Evolutionary conservation across 805 yeast species (phyloP), one percentile per base, ranked within the genome.

Genomic region (Yarrowia deformans): DNA sequence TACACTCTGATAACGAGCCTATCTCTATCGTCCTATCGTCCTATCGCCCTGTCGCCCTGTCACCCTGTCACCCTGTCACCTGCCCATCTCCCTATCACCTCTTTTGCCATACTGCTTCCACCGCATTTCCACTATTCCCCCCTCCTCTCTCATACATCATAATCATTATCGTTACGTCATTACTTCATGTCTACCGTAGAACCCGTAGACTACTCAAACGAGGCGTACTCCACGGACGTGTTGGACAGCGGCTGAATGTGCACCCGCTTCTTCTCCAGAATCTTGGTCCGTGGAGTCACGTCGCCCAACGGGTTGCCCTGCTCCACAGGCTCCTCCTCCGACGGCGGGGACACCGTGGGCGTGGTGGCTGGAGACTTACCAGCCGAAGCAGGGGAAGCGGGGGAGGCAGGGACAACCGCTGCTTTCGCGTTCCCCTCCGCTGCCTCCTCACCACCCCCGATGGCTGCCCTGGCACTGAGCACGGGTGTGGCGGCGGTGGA

Each of bases 141-240:
- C 18, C n/a, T 7, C 35, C 18, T 34, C 35, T 12, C 18, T 48
- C 54, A 29, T 29, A 18, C 42, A 39, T 56, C 48, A 42, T 56
- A 39, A 39, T 56, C 64, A 42, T 40, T 43, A 56, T 60, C 66
- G 37, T 60, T 60, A 60, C 50, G 13, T 60, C 66, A 45, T 60
- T 54, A 54, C 45, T 14, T 37, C 34, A 37, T 23, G 45, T 54
- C 45, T 37, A 16, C 34, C 19, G 23, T 50, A 23, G 12, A 32
- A 18, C 12, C 42, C 45, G 19, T 34, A 60, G 34, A 32, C 40
- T 45, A 60, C 52, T 60, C 66, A 60, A 43, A 60, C 45, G 66
- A 60, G 42, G 52, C 52, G 34, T 60, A 60, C 66, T 60, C 66
- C 29, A 60, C 66, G 14, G 66, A 60, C 32, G 66, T 60, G 66